Evolutionary conservation across 164 flowering plant species (phyloP), one percentile per base, ranked within the genome.

Genomic region (Pachysandra terminalis): DNA sequence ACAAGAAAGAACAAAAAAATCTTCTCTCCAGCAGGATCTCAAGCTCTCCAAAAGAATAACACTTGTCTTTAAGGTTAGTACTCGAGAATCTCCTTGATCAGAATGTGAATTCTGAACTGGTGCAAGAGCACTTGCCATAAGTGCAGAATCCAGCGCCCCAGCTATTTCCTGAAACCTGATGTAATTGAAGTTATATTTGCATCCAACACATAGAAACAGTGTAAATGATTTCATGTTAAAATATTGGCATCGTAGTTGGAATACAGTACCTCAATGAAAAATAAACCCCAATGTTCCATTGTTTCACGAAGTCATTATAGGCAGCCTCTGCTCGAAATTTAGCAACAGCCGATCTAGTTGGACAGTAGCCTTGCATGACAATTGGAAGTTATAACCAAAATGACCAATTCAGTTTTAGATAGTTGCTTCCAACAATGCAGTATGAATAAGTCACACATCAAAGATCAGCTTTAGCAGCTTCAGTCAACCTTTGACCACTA

Each of bases 161-260:
- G 99, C 99, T 74, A 96, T 92, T 80, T 96, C 99, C 81, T 92
- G 99, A 84, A 93, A 90, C 78, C 97, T 95, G 82, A 71, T 57
- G 73, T 37, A 68, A 69, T 70, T 53, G 62, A 61, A 54, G 53
- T 65, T 24, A 48, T 41, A 72, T 65, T 16, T 63, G 27, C 17
- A 66, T 48, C 59, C 71, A 45, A 60, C 45, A 52, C 37, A 62
- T 23, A 40, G 35, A 60, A n/a, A 26, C 25, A 15, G 24, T n/a
- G 22, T 56, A 61, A n/a, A 25, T 40, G 19, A 67, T n/a, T 55
- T 10, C 26, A 35, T 13, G 26, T 57, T 55, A 19, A 25, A 53
- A 6, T 15, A 32, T 19, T 8, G 12, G 21, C 25, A 53, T 48
- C 19, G 27, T 27, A 65, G 57, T 52, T 71, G 60, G 21, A 32